Evolutionary conservation across 768 basidiomycete genomes (phyloP), one percentile per base, ranked within the genome.

Genomic region (Russula sp.): DNA sequence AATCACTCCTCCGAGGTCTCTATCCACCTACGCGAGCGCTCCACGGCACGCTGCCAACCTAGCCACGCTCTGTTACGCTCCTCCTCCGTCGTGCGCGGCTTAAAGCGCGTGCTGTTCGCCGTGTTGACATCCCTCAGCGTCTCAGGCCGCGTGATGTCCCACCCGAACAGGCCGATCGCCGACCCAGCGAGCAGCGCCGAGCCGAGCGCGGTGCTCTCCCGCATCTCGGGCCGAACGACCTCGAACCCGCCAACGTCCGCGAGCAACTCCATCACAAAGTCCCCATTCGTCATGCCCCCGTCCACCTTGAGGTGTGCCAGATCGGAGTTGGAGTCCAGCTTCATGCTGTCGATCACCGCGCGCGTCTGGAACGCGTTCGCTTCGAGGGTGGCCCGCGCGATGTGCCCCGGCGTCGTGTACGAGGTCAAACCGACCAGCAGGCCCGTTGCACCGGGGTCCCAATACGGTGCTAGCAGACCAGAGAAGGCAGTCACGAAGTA

Each of bases 401-500:
- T 91, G 74, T 99, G 96, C 11, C 89, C 84, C 2, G 91, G 91
- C 53, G 86, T 95, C 40, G 94, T 96, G 75, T 91, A 94, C 54
- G 89, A 85, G 13, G 93, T 87, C 54, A 96, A 75, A 18, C 89
- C 93, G 63, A 97, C 93, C 50, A 97, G 78, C 45, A 90, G 74
- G 0, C 93, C 94, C 20, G 87, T 88, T 34, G 97, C 97, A 34
- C 87, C 84, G 32, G 93, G 84, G 73, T 99, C 97, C 97, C 97
- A 98, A 76, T 93, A 97, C 6, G 97, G 97, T 20, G 97, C 97
- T 32, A 99, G 84, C 31, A 99, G 80, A 59, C 97, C 97, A 45
- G 88, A 89, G 78, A 99, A 98, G 7, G 94, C 95, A 1, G 96
- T 96, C 40, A 98, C 96, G 70, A 98, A 99, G 77, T 91, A 98